These are phyloP conservation scores for Blakeslea trispora DNA, from an alignment of 371 early-diverging fungal genomes.

Conservation along the genomic window DNA sequence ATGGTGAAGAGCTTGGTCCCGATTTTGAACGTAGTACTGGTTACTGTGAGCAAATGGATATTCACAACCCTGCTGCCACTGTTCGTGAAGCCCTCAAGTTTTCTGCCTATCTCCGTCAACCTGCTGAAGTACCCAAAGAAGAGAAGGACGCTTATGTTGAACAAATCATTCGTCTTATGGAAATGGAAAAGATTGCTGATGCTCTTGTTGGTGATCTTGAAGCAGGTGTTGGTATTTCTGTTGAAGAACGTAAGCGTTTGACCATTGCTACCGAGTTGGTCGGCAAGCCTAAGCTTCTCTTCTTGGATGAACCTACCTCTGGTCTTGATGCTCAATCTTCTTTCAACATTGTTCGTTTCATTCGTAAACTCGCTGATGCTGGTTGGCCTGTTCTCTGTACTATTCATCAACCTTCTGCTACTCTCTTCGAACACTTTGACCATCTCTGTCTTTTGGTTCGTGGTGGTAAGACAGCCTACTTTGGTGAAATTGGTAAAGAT, in stretches of 20 bases:
- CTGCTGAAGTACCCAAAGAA: conserved; percentile 55
- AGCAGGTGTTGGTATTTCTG: conserved; percentile 62
- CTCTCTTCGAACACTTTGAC: conserved; percentile 83
- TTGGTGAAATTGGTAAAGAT: conserved; percentile 71
- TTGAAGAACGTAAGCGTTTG: conserved; percentile 68
- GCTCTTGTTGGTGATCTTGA: conserved; percentile 63
- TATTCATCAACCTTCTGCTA: conserved; percentile 85
- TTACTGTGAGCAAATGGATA: conserved; percentile 84
- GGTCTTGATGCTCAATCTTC: conserved; percentile 73
- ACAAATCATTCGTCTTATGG: conserved; percentile 66
- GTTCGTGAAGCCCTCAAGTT: conserved; percentile 76
- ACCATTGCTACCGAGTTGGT: conserved; percentile 77
- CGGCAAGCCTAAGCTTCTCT: conserved; percentile 74
- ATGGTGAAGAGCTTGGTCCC: conserved; percentile 51
- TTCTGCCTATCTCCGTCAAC: conserved; percentile 71
- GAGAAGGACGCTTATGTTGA: conserved; percentile 73
- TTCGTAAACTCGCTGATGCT: conserved; percentile 70
- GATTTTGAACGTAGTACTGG: conserved; percentile 77
- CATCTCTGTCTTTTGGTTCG: conserved; percentile 76
- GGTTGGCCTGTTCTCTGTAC: conserved; percentile 78
- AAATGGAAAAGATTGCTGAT: conserved; percentile 65
- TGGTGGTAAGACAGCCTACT: conserved; percentile 81
- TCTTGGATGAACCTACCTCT: conserved; percentile 88
- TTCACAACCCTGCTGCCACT: conserved; percentile 65
- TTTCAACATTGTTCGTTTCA: conserved; percentile 73